Evolutionary conservation across 148 eudicot genomes (phyloP).

Genomic region (Spergularia bocconei): DNA sequence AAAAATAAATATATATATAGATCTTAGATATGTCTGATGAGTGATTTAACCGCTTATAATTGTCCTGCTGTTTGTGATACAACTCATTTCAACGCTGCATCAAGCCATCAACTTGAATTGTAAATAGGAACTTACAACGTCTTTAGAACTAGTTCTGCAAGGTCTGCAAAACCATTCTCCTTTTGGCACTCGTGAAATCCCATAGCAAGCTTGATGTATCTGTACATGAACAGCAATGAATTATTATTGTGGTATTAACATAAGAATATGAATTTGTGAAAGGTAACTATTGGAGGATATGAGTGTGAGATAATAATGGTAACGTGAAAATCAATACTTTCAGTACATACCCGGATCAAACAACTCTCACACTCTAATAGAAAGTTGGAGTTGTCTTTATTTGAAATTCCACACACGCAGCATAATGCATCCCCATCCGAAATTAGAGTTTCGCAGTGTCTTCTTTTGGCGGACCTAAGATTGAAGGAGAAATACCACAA

Average conservation of each 20-base stretch:
- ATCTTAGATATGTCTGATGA: background rate
- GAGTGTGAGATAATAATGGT: conserved; percentile 11
- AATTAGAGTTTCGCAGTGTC: conserved; percentile 22
- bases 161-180: conserved; percentile 55
- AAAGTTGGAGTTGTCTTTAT: conserved; percentile 38
- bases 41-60: background rate
- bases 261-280: conserved; percentile 1
- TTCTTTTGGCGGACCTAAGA: conserved; percentile 33
- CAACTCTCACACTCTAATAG: conserved; percentile 50
- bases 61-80: background rate
- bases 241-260: background rate
- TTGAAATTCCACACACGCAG: conserved; percentile 56
- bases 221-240: conserved; percentile 23
- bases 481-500: conserved; percentile 13
- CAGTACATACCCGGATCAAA: conserved; percentile 40
- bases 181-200: conserved; percentile 52
- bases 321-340: conserved; percentile 6
- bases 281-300: no score
- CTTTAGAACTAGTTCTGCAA: conserved; percentile 44
- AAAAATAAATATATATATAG: background rate
- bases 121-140: conserved; percentile 42
- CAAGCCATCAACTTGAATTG: background rate
- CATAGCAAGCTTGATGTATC: conserved; percentile 69
- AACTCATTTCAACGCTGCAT: conserved; percentile 4
- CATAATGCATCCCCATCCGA: conserved; percentile 34